Conservation (phyloP, 768 basidiomycete genomes). For the Pleurotus salmoneostramineus region DNA sequence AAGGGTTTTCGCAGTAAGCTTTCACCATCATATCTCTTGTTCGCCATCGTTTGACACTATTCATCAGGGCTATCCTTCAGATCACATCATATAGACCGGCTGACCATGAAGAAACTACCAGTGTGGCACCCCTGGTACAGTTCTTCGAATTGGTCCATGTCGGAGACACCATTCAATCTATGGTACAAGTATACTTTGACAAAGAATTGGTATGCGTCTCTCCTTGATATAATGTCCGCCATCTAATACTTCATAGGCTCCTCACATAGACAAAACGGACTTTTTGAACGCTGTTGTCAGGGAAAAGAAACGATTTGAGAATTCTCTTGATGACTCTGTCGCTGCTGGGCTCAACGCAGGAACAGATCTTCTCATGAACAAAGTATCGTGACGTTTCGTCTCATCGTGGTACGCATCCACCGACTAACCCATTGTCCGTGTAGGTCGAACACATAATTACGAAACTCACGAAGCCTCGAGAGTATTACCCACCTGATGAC, state of each 20-base stretch:
- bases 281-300: constrained; percentile 90
- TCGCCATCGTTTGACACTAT: constrained; percentile 15
- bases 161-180: constrained; percentile 95
- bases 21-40: not conserved
- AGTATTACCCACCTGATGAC: constrained; percentile 88
- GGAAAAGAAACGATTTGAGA: constrained; percentile 97
- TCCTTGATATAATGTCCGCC: not conserved
- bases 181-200: constrained; percentile 98
- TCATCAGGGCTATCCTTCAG: constrained; percentile 76
- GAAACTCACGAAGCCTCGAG: constrained; percentile 76
- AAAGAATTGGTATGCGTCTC: constrained; percentile 73
- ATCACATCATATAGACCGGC: constrained; percentile 90
- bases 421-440: too few relatives aligned
- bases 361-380: constrained; percentile 93
- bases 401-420: too few relatives aligned
- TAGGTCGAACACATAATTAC: constrained; percentile 93
- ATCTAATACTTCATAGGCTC: constrained; percentile 42
- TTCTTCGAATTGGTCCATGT: constrained; percentile 98
- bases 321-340: constrained; percentile 87
- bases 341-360: constrained; percentile 93
- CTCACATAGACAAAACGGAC: constrained; percentile 89
- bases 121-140: constrained; percentile 89
- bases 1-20: constrained; percentile 76
- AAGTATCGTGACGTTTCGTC: constrained; percentile 42
- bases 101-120: constrained; percentile 75